Conservation (phyloP, 345 rosid species). For the Dovyalis caffra region DNA sequence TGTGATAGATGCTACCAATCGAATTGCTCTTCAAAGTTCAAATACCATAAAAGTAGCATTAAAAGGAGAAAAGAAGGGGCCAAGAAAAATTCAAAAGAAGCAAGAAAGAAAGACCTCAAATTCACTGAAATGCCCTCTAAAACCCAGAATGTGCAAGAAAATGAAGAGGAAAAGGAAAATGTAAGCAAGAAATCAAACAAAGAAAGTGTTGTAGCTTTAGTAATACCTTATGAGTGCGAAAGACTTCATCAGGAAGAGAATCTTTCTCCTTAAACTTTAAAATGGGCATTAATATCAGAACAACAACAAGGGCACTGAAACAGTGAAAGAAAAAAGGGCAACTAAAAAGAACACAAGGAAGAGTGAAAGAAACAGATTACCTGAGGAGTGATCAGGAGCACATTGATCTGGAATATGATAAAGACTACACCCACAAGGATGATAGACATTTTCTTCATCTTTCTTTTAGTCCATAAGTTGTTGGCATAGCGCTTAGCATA, state of each 20-base stretch:
- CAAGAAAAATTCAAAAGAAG: too few species aligned
- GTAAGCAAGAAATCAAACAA: too few species aligned
- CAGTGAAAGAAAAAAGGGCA: neutral
- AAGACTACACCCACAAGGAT: neutral
- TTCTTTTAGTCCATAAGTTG: neutral
- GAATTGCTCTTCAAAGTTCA: neutral
- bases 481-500: too few species aligned
- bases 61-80: too few species aligned
- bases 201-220: neutral
- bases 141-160: neutral
- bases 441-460: neutral
- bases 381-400: neutral
- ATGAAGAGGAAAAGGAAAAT: too few species aligned
- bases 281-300: neutral
- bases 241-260: neutral
- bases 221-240: neutral
- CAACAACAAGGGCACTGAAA: neutral
- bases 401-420: neutral
- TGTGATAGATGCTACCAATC: neutral
- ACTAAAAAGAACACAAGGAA: too few species aligned
- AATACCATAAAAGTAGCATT: neutral
- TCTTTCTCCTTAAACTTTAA: neutral
- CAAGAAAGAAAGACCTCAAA: neutral
- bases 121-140: neutral
- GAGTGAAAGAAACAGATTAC: neutral